phyloP scores from a whole-genome alignment of 495 filamentous ascomycete species.

The Xylaria cubensis region DNA sequence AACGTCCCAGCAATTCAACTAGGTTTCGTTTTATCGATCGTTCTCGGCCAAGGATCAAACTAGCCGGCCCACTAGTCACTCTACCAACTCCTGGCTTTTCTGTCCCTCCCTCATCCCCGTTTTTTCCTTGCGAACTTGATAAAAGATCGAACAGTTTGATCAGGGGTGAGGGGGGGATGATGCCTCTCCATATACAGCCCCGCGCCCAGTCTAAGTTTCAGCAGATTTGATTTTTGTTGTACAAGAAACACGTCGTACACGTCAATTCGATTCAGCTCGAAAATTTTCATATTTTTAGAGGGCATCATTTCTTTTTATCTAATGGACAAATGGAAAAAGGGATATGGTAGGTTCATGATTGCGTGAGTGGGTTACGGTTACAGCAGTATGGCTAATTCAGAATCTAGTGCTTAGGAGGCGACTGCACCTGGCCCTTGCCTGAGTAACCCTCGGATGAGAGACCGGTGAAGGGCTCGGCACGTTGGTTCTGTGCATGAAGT shows the following conservation, averaged over 20 bases:
- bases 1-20: conserved; percentile 19
- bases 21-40: conserved; percentile 1
- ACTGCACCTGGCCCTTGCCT: conserved; percentile 85
- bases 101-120: conserved; percentile 9
- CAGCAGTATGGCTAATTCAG: conserved; percentile 3
- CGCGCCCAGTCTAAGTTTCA: conserved; percentile 28
- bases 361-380: conserved; percentile 2
- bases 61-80: background rate
- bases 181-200: background rate
- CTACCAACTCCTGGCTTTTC: background rate
- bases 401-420: conserved; percentile 52
- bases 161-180: background rate
- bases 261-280: conserved; percentile 36
- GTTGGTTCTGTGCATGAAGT: conserved; percentile 66
- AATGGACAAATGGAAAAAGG: conserved; percentile 48
- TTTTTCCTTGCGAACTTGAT: background rate
- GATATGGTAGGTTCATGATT: conserved; percentile 21
- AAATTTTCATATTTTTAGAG: conserved; percentile 23
- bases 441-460: conserved; percentile 79
- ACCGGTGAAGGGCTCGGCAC: conserved; percentile 89
- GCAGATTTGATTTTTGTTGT: conserved; percentile 30
- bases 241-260: conserved; percentile 30
- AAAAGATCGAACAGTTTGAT: conserved; percentile 6
- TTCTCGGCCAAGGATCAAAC: background rate
- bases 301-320: conserved; percentile 35